Evolutionary conservation across 2,329 filamentous ascomycete species (phyloP).

Genomic region (Sarocladium brachiariae): DNA sequence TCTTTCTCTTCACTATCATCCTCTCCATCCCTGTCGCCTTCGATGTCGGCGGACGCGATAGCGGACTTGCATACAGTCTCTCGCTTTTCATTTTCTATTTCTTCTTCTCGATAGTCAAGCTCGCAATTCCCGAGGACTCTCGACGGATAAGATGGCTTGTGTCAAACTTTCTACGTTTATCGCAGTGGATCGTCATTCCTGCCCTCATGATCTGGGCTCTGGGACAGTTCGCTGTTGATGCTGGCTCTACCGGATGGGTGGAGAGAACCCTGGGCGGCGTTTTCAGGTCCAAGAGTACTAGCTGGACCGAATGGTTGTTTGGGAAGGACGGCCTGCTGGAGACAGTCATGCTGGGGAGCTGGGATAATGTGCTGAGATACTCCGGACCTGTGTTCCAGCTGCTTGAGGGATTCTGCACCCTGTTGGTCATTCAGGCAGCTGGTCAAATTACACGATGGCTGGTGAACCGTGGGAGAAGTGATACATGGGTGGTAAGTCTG

Average conservation of each 20-base stretch:
- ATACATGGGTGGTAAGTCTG: constrained; percentile 84
- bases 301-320: constrained; percentile 77
- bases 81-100: constrained; percentile 87
- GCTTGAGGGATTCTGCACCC: constrained; percentile 90
- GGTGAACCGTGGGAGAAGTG: constrained; percentile 85
- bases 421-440: constrained; percentile 89
- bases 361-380: constrained; percentile 84
- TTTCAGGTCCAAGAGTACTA: constrained; percentile 54
- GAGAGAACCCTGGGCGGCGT: constrained; percentile 68
- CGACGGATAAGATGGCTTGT: constrained; percentile 67
- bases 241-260: constrained; percentile 72
- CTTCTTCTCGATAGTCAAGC: constrained; percentile 71
- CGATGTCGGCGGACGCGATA: constrained; percentile 93
- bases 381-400: constrained; percentile 93
- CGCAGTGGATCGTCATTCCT: constrained; percentile 84
- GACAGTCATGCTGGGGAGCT: constrained; percentile 70
- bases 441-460: constrained; percentile 94
- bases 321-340: constrained; percentile 80
- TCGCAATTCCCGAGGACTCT: constrained; percentile 73
- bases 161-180: constrained; percentile 60
- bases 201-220: constrained; percentile 88
- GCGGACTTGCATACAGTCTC: constrained; percentile 88
- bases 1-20: constrained; percentile 87
- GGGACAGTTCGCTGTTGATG: constrained; percentile 89
- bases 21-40: constrained; percentile 95